phyloP scores from a whole-genome alignment of 1,284 basidiomycete species.

The Polyporus tsugae region DNA sequence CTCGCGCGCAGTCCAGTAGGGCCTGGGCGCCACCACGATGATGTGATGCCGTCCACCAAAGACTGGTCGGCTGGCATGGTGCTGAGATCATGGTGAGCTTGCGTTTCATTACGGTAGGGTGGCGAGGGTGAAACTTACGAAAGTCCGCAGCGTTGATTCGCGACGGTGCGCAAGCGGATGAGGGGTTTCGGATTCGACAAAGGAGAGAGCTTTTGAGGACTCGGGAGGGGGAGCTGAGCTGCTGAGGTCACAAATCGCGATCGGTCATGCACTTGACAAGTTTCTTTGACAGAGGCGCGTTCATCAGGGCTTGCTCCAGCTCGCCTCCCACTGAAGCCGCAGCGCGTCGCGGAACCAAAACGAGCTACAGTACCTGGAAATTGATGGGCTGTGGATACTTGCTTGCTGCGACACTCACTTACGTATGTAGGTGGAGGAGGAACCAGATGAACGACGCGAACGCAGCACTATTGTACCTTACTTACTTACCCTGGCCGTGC shows the following conservation, averaged over 20 bases:
- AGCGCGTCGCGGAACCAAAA: not conserved
- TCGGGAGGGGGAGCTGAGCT: not conserved
- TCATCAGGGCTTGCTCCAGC: not conserved
- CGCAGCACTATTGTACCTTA: not conserved
- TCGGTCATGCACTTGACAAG: not conserved
- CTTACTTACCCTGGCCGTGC: not conserved
- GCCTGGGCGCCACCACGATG: not conserved
- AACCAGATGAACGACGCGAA: not conserved
- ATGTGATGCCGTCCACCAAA: not conserved
- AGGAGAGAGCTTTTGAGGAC: not conserved
- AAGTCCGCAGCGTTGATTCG: not conserved
- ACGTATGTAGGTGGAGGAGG: not conserved
- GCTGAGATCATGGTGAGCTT: not conserved
- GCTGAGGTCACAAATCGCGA: not conserved
- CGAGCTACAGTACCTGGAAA: not conserved
- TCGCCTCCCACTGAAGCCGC: not conserved
- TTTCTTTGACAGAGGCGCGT: not conserved
- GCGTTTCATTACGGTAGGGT: not conserved
- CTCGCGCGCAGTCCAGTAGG: not conserved
- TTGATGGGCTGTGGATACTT: not conserved
- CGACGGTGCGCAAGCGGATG: not conserved
- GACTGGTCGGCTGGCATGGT: not conserved
- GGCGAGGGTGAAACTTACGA: constrained; percentile 1
- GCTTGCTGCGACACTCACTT: not conserved
- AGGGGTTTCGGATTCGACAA: not conserved